Evolutionary conservation across 345 rosid species (phyloP).

Genomic region (Xanthoceras sorbifolium): DNA sequence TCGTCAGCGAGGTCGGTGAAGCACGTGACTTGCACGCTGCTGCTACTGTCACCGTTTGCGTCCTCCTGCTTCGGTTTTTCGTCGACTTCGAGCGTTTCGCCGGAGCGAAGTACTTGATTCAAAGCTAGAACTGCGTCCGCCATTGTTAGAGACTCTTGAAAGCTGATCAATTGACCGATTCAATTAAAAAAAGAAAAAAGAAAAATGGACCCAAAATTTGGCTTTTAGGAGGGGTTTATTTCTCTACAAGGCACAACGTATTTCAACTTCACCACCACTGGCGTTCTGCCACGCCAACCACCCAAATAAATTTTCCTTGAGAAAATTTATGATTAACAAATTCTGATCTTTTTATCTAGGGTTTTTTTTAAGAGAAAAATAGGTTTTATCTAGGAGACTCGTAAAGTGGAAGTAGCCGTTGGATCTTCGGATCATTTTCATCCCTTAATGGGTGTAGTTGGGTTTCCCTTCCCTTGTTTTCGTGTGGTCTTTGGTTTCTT

Average conservation of each 20-base stretch:
- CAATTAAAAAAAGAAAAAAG: background rate
- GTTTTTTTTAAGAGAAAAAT: no score
- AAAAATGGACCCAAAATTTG: no score
- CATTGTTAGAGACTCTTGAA: background rate
- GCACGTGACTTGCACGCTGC: slow-evolving; percentile 50
- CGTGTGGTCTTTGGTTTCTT: no score
- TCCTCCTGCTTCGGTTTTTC: slow-evolving; percentile 8
- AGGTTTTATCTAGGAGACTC: no score
- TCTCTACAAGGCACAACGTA: background rate
- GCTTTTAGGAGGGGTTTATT: background rate
- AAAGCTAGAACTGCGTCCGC: background rate
- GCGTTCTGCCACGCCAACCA: background rate
- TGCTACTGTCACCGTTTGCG: background rate
- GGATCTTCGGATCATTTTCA: no score
- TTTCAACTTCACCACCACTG: background rate
- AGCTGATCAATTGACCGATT: background rate
- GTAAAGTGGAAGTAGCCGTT: no score
- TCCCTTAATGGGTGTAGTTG: no score
- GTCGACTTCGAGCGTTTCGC: slow-evolving; percentile 24
- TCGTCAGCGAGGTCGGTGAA: slow-evolving; percentile 70
- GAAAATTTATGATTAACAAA: no score
- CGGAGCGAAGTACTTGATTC: slow-evolving; percentile 26
- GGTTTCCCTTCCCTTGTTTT: no score
- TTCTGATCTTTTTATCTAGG: no score
- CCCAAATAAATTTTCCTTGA: no score